These are phyloP conservation scores for Podospora pseudopauciseta DNA, from an alignment of 495 filamentous ascomycete species.

Conservation along the genomic window DNA sequence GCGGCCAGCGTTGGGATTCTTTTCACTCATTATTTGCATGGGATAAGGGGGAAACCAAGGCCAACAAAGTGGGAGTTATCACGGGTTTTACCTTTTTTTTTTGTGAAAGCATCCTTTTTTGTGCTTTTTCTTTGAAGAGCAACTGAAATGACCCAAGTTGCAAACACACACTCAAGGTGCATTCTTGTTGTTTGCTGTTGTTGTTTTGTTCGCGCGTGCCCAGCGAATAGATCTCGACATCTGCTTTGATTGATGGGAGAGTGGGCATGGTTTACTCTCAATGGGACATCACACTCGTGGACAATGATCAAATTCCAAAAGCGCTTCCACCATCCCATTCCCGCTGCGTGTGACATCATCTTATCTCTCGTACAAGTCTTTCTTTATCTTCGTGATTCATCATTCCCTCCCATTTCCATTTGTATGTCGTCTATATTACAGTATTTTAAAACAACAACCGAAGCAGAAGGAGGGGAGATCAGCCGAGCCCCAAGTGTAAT, in stretches of 20 bases:
- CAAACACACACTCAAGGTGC: neutral
- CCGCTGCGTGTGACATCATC: neutral
- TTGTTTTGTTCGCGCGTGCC: neutral
- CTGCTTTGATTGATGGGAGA: neutral
- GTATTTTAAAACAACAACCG: slow-evolving; percentile 26
- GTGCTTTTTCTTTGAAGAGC: neutral
- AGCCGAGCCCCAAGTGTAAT: slow-evolving; percentile 17
- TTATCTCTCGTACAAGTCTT: neutral
- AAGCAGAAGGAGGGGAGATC: slow-evolving; percentile 34
- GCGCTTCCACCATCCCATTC: neutral
- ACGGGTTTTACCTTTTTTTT: neutral
- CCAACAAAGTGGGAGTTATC: neutral
- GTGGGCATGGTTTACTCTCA: neutral
- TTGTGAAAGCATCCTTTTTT: neutral
- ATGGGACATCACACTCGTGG: neutral
- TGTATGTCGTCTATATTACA: slow-evolving; percentile 33
- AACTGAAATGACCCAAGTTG: neutral
- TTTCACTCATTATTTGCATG: neutral
- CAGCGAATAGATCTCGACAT: neutral
- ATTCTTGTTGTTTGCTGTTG: neutral
- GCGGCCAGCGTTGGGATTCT: neutral
- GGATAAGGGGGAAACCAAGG: neutral
- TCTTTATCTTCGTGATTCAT: neutral
- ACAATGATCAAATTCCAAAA: neutral
- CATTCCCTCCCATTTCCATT: slow-evolving; percentile 30